phyloP scores from a whole-genome alignment of 1,284 basidiomycete species.

The Boletellus deceptivus region DNA sequence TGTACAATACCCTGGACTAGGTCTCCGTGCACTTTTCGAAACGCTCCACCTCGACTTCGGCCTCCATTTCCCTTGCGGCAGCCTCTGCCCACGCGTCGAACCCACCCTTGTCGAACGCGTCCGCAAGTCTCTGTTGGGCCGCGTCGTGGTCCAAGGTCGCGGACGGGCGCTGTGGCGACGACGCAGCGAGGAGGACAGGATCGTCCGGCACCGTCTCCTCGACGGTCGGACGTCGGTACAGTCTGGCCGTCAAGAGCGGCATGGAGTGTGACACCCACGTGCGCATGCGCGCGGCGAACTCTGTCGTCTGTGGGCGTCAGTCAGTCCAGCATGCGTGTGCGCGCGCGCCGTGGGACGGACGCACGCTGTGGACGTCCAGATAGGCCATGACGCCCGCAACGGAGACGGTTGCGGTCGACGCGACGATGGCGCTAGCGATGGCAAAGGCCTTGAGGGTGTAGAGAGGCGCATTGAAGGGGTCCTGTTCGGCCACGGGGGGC shows the following conservation, averaged over 20 bases:
- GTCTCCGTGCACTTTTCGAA: neutral
- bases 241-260: conserved; percentile 49
- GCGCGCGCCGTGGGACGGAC: conserved; percentile 11
- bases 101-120: conserved; percentile 56
- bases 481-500: conserved; percentile 8
- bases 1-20: conserved; percentile 5
- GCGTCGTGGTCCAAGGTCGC: conserved; percentile 33
- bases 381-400: conserved; percentile 40
- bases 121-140: conserved; percentile 48
- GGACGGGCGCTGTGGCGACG: neutral
- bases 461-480: conserved; percentile 40
- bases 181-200: neutral
- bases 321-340: neutral
- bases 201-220: conserved; percentile 10
- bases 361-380: conserved; percentile 41
- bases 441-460: conserved; percentile 45
- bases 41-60: conserved; percentile 49
- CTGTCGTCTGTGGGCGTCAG: conserved; percentile 41
- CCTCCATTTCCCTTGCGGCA: conserved; percentile 52
- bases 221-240: conserved; percentile 40
- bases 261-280: conserved; percentile 40
- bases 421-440: conserved; percentile 44
- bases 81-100: conserved; percentile 51
- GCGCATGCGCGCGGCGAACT: conserved; percentile 57
- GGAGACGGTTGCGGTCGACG: conserved; percentile 31